Percentiles rank a stretch among this genome's conserved stretches.
Evolutionary conservation across 208 protist species (phyloP).

Genomic region (Willaertia magna): DNA sequence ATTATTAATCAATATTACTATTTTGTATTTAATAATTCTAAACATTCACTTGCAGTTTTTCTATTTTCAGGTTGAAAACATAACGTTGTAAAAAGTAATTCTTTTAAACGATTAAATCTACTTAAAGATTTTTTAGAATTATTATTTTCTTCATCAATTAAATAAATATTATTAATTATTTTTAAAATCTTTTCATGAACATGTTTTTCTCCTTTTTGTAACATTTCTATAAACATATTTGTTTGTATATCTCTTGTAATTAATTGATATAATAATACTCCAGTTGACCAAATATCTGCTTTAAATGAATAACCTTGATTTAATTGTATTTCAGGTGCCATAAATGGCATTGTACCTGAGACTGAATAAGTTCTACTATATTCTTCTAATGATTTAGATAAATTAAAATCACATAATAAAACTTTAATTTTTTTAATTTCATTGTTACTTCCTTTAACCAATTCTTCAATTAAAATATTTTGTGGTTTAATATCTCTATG

Average conservation of each 20-base stretch:
- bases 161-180: no score
- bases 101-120: no score
- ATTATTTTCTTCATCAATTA: no score
- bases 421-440: background rate
- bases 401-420: background rate
- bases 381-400: background rate
- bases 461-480: slow-evolving; percentile 18
- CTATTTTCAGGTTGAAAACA: no score
- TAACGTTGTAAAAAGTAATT: no score
- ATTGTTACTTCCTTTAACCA: background rate
- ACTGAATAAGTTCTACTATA: background rate
- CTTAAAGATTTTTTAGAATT: no score
- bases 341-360: background rate
- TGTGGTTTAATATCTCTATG: slow-evolving; percentile 15
- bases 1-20: no score
- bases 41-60: no score
- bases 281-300: background rate
- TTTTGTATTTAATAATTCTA: no score
- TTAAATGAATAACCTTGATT: background rate
- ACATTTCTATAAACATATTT: background rate
- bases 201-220: background rate
- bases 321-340: background rate
- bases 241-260: background rate
- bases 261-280: background rate
- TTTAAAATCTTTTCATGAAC: no score